phyloP scores from a whole-genome alignment of 352 stramenopile genomes.

The Pseudoperonospora humuli region DNA sequence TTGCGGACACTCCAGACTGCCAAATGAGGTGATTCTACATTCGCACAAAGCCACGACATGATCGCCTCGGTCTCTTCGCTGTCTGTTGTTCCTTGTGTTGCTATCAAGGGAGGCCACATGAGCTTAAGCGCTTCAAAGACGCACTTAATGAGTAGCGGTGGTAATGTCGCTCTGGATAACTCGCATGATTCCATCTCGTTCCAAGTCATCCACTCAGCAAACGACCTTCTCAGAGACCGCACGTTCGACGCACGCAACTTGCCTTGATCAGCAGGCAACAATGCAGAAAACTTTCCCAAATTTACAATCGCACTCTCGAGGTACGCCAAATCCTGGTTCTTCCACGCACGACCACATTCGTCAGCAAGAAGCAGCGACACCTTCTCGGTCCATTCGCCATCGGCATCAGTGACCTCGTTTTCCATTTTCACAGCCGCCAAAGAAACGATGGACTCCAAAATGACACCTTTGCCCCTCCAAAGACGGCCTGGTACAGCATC shows the following conservation, averaged over 20 bases:
- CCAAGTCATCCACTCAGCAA: slow-evolving; percentile 31
- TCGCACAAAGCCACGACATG: slow-evolving; percentile 45
- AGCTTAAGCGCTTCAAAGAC: slow-evolving; percentile 55
- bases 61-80: slow-evolving; percentile 3
- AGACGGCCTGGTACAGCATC: slow-evolving; percentile 53
- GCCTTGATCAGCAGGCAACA: slow-evolving; percentile 18
- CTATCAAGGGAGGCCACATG: slow-evolving; percentile 31
- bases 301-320: slow-evolving; percentile 57
- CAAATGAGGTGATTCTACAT: slow-evolving; percentile 26
- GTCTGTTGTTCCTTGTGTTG: background rate
- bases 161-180: slow-evolving; percentile 14
- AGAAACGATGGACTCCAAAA: slow-evolving; percentile 60
- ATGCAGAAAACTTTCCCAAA: slow-evolving; percentile 37
- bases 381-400: slow-evolving; percentile 16
- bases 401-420: background rate
- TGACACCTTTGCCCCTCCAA: slow-evolving; percentile 68
- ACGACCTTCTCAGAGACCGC: slow-evolving; percentile 21
- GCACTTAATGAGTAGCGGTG: slow-evolving; percentile 65
- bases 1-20: slow-evolving; percentile 65
- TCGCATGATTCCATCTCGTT: slow-evolving; percentile 6
- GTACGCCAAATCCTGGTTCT: slow-evolving; percentile 58
- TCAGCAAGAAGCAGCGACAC: slow-evolving; percentile 40
- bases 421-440: slow-evolving; percentile 30
- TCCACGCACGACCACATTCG: slow-evolving; percentile 56
- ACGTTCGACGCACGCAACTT: slow-evolving; percentile 35